These are phyloP conservation scores for Aspergillus pseudoglaucus DNA, from an alignment of 2,329 filamentous ascomycete genomes.

Conservation along the genomic window DNA sequence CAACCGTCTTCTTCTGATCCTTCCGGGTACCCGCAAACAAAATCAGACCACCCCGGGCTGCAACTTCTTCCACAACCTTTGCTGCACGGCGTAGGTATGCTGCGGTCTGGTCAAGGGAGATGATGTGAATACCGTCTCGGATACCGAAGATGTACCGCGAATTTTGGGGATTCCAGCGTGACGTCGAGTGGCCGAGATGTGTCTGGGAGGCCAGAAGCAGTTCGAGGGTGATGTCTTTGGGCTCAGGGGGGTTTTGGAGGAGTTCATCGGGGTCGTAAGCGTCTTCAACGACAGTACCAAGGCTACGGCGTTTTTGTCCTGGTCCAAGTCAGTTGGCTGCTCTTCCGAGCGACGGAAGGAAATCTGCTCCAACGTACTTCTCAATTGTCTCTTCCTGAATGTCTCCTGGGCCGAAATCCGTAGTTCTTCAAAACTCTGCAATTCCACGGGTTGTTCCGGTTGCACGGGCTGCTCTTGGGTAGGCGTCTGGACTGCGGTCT, in stretches of 20 bases:
- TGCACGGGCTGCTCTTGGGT: constrained; percentile 6
- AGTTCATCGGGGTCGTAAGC: constrained; percentile 28
- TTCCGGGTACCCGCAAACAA: constrained; percentile 84
- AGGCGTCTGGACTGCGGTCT: constrained; percentile 17
- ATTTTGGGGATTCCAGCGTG: constrained; percentile 91
- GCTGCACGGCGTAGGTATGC: constrained; percentile 86
- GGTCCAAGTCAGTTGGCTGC: constrained; percentile 1
- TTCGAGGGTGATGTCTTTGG: constrained; percentile 80
- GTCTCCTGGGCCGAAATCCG: constrained; percentile 5
- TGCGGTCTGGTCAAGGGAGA: constrained; percentile 81
- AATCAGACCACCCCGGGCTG: constrained; percentile 73
- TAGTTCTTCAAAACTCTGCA: not conserved
- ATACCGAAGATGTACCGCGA: constrained; percentile 90
- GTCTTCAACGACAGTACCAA: constrained; percentile 24
- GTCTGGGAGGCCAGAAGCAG: constrained; percentile 80
- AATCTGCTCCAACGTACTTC: constrained; percentile 17
- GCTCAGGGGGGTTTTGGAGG: constrained; percentile 64
- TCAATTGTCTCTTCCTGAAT: constrained; percentile 12
- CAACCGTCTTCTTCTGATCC: constrained; percentile 74
- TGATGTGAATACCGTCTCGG: constrained; percentile 83
- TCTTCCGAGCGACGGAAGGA: not conserved
- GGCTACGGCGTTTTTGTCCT: constrained; percentile 27
- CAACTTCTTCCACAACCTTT: constrained; percentile 83
- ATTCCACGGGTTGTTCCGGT: constrained; percentile 6
- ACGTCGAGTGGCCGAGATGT: constrained; percentile 85